These are phyloP conservation scores for Naumovozyma dairenensis DNA, from an alignment of 805 yeast genomes.

Conservation along the genomic window DNA sequence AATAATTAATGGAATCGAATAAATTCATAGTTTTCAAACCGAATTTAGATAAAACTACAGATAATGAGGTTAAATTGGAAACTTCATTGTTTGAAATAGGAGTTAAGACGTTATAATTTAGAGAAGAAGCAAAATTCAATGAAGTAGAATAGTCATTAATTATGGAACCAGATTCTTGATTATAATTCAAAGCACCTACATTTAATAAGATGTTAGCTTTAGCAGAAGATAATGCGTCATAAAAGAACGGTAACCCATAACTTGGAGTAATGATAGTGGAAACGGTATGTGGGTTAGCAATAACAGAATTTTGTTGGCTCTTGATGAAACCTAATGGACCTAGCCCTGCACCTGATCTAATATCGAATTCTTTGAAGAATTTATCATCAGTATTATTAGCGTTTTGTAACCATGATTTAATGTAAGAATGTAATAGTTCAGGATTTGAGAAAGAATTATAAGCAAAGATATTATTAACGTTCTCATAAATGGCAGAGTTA, in stretches of 20 bases:
- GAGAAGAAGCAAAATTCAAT: constrained; percentile 48
- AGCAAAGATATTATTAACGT: constrained; percentile 48
- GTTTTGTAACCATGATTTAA: constrained; percentile 46
- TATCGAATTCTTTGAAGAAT: constrained; percentile 40
- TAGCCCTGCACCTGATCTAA: constrained; percentile 77
- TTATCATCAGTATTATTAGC: constrained; percentile 9
- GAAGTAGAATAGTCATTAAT: constrained; percentile 57
- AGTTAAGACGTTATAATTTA: constrained; percentile 59
- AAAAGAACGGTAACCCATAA: constrained; percentile 59
- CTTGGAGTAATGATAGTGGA: constrained; percentile 50
- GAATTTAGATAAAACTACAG: constrained; percentile 49
- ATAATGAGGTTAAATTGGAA: constrained; percentile 56
- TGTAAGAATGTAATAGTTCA: constrained; percentile 48
- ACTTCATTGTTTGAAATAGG: constrained; percentile 56
- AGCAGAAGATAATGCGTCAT: constrained; percentile 40
- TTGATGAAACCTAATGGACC: constrained; percentile 62
- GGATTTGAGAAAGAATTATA: constrained; percentile 60
- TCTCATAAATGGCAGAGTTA: constrained; percentile 41
- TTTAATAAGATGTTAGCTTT: constrained; percentile 55
- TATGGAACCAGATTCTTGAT: constrained; percentile 40
- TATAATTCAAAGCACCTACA: constrained; percentile 70
- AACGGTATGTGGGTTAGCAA: constrained; percentile 9
- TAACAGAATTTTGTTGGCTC: constrained; percentile 9
- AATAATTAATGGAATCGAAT: constrained; percentile 63
- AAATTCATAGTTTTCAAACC: constrained; percentile 42